Conservation (phyloP, 1,284 basidiomycete genomes). For the Ustilago nuda region DNA sequence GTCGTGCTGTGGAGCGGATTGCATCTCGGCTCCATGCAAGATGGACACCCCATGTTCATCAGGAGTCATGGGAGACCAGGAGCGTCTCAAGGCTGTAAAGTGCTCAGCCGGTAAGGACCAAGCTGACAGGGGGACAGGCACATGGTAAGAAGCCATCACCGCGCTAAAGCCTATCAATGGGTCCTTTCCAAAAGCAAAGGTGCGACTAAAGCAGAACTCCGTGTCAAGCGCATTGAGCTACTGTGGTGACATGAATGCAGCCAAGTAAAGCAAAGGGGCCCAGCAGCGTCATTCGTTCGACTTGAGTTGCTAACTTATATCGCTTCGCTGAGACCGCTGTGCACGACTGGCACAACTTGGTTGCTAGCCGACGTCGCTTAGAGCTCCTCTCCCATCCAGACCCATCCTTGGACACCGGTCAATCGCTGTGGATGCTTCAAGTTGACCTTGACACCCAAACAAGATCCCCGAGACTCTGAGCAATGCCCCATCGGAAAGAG, state of each 20-base stretch:
- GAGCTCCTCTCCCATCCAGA: neutral
- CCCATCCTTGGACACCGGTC: conserved; percentile 6
- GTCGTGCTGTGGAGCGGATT: neutral
- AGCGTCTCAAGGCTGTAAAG: neutral
- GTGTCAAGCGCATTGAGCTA: neutral
- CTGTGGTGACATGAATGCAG: neutral
- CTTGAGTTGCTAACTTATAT: neutral
- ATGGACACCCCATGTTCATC: neutral
- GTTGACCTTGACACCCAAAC: neutral
- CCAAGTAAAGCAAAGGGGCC: neutral
- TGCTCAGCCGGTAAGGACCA: neutral
- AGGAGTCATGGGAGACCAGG: neutral
- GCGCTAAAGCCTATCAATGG: conserved; percentile 12
- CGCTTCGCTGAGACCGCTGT: neutral
- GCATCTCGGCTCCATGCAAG: conserved; percentile 6
- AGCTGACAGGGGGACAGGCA: neutral
- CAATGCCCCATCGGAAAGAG: neutral
- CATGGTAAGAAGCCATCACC: conserved; percentile 10
- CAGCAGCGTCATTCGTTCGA: conserved; percentile 1
- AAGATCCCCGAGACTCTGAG: conserved; percentile 12
- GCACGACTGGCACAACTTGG: conserved; percentile 2
- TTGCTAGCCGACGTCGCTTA: conserved; percentile 17
- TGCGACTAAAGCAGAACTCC: neutral
- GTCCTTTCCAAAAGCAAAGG: neutral
- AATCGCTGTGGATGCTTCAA: neutral